These are phyloP conservation scores for Corynespora cassiicola DNA, from an alignment of 2,329 filamentous ascomycete genomes.

Conservation along the genomic window DNA sequence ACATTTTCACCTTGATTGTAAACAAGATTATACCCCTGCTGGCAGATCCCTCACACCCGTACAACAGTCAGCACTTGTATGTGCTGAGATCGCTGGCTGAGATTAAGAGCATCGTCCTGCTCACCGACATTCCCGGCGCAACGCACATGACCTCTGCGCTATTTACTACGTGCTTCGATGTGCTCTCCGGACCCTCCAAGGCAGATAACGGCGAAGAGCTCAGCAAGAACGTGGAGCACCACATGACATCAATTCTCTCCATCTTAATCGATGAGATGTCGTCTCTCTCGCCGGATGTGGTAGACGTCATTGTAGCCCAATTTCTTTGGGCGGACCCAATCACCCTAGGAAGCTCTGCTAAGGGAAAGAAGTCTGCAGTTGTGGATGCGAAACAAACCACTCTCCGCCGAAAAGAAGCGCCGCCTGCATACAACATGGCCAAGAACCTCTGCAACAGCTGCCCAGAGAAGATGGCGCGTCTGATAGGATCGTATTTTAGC, in stretches of 20 bases:
- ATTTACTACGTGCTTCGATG: conserved; percentile 91
- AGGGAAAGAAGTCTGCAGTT: conserved; percentile 60
- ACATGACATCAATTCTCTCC: conserved; percentile 85
- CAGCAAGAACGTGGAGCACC: conserved; percentile 90
- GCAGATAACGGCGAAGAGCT: conserved; percentile 79
- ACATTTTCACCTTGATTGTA: conserved; percentile 91
- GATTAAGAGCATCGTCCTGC: conserved; percentile 91
- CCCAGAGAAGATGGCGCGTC: conserved; percentile 91
- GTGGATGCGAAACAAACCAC: conserved; percentile 81
- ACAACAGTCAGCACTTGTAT: conserved; percentile 92
- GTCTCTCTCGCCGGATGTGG: conserved; percentile 78
- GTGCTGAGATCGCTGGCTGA: conserved; percentile 87
- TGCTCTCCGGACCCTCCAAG: conserved; percentile 79
- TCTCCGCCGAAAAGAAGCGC: conserved; percentile 83
- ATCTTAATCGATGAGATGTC: conserved; percentile 86
- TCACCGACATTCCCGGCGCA: conserved; percentile 84
- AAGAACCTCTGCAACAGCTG: conserved; percentile 90
- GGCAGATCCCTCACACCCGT: conserved; percentile 84
- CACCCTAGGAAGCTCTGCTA: conserved; percentile 48
- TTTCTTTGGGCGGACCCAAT: conserved; percentile 86
- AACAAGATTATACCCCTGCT: conserved; percentile 83
- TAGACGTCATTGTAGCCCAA: conserved; percentile 94
- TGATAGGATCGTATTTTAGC: conserved; percentile 95
- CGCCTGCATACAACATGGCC: conserved; percentile 94
- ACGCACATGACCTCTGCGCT: conserved; percentile 76